Conservation (phyloP, 345 rosid species). For the Moricandia moricandioides region DNA sequence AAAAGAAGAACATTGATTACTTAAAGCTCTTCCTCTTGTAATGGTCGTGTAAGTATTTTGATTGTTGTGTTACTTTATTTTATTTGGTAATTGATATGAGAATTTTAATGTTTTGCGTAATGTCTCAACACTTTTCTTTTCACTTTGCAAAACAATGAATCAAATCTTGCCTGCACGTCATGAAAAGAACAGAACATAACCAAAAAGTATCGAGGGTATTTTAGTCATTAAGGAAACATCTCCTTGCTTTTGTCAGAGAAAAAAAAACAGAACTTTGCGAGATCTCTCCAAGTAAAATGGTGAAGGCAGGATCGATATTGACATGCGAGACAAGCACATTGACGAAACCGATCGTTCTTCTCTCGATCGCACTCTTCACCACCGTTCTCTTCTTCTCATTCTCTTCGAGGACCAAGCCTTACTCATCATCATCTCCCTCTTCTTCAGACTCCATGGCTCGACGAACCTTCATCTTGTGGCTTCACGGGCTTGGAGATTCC, state of each 20-base stretch:
- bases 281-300: conserved; percentile 18
- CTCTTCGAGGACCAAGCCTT: conserved; percentile 32
- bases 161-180: not conserved
- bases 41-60: not conserved
- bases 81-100: not conserved
- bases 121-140: not conserved
- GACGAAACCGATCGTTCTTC: conserved; percentile 27
- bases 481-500: conserved; percentile 80
- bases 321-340: conserved; percentile 26
- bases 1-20: not conserved
- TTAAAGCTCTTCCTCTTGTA: not conserved
- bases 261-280: not conserved
- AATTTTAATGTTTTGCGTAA: not conserved
- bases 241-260: not conserved
- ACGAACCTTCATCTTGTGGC: conserved; percentile 79
- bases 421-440: conserved; percentile 14
- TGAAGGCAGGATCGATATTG: conserved; percentile 14
- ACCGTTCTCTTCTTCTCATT: conserved; percentile 39
- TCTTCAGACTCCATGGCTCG: conserved; percentile 47
- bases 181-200: not conserved
- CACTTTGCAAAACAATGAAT: not conserved
- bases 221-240: conserved; percentile 18
- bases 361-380: conserved; percentile 27
- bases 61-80: not conserved
- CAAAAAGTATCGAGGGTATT: not conserved